Conservation (phyloP, 306 rosid genomes). For the Cucurbita moschata region DNA sequence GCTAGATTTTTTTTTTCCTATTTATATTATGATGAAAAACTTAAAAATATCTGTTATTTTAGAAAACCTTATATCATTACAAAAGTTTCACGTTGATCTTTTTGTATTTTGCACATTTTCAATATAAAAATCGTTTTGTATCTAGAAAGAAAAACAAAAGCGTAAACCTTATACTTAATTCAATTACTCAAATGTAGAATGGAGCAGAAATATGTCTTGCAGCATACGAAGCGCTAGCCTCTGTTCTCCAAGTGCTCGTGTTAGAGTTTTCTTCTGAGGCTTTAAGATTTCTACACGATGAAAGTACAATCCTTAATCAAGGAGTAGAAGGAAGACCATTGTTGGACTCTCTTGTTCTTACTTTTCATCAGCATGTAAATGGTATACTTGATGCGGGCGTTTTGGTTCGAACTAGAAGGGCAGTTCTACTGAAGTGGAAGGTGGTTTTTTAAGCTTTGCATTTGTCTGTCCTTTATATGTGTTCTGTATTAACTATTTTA, state of each 20-base stretch:
- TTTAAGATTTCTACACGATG: slow-evolving; percentile 22
- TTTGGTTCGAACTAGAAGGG: slow-evolving; percentile 67
- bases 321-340: slow-evolving; percentile 31
- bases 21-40: slow-evolving; percentile 3
- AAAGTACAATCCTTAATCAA: slow-evolving; percentile 13
- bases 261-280: slow-evolving; percentile 32
- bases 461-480: background rate
- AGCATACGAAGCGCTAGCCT: slow-evolving; percentile 64
- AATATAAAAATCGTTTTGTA: background rate
- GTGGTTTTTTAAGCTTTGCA: slow-evolving; percentile 14
- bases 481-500: background rate
- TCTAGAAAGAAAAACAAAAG: background rate
- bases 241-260: slow-evolving; percentile 44
- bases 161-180: slow-evolving; percentile 6
- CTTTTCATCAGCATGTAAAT: slow-evolving; percentile 50
- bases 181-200: slow-evolving; percentile 31
- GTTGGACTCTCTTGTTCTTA: slow-evolving; percentile 45
- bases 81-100: background rate
- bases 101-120: background rate
- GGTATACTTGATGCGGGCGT: slow-evolving; percentile 48
- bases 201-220: slow-evolving; percentile 78
- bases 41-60: background rate
- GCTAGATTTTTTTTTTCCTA: background rate
- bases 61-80: background rate
- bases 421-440: slow-evolving; percentile 84